Evolutionary conservation across 2,329 filamentous ascomycete species (phyloP).

Genomic region (Polytolypa hystricis): DNA sequence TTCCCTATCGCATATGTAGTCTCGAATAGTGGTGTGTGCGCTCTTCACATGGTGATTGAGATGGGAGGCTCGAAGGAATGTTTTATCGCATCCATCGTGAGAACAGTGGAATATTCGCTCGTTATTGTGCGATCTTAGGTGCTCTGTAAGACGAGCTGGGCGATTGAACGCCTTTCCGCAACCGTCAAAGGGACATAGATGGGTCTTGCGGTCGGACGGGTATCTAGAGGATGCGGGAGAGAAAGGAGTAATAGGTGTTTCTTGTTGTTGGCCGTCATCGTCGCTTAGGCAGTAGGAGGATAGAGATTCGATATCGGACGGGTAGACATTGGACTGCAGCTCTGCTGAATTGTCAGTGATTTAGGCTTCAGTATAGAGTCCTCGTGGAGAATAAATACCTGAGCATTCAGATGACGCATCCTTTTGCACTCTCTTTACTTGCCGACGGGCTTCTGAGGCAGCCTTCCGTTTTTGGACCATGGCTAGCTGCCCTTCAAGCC

Average conservation of each 20-base stretch:
- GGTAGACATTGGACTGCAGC: constrained; percentile 21
- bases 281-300: constrained; percentile 22
- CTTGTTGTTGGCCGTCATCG: constrained; percentile 19
- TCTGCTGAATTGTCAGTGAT: constrained; percentile 31
- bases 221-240: constrained; percentile 36
- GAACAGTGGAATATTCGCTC: constrained; percentile 69
- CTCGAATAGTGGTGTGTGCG: constrained; percentile 60
- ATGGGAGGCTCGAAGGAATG: constrained; percentile 78
- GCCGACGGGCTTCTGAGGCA: constrained; percentile 15
- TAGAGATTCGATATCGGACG: constrained; percentile 25
- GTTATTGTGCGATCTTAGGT: constrained; percentile 75
- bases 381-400: constrained; percentile 18
- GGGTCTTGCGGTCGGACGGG: constrained; percentile 64
- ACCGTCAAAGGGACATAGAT: constrained; percentile 59
- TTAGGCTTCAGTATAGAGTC: constrained; percentile 30
- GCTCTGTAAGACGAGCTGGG: constrained; percentile 66
- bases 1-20: constrained; percentile 59
- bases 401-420: constrained; percentile 17
- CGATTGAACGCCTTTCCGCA: constrained; percentile 83
- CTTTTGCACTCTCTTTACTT: constrained; percentile 24
- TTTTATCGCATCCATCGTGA: constrained; percentile 62
- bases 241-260: constrained; percentile 41
- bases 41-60: constrained; percentile 76
- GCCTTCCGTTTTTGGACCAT: constrained; percentile 30
- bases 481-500: constrained; percentile 3